Evolutionary conservation across 371 early-diverging fungal genomes (phyloP), one percentile per base, ranked within the genome.

Genomic region (Umbelopsis sp.): DNA sequence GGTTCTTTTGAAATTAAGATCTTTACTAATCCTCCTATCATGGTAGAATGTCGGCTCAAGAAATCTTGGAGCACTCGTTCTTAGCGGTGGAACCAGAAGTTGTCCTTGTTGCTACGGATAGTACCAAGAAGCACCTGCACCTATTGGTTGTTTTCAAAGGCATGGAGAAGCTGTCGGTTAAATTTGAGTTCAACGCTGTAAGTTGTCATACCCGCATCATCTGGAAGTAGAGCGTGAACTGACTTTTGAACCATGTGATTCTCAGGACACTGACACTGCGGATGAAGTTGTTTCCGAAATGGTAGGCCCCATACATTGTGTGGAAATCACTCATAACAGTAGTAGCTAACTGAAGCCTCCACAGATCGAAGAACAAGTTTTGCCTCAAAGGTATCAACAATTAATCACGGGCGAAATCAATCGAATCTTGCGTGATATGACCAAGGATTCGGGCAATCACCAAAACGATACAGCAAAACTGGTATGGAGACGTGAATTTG

Each of bases 271-370:
- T 8, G 97, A 97, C 69, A 96, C 96, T 7, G 94, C 96, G 1
- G 96, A 95, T 67, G 91, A 92, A 70, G 95, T 97, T 9, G 94
- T 94, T 10, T 89, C 87, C 46, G 97, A 97, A 77, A 96, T 97
- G 95, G 92, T 76, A 80, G 29, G 50, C 0, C 35, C 32, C 45
- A 63, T 35, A n/a, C 51, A 24, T 22, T 51, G 41, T 63, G 63
- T 51, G 63, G 18, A 44, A 4, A 35, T 25, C 44, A 4, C 44
- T 11, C 22, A 22, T 51, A 20, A 64, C 22, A 22, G 18, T 62
- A 12, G 22, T 51, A 51, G 22, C 65, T 57, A 51, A 18, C 44
- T 44, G 44, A 62, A 18, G 3, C 3, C 25, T 12, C 22, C 22
- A 37, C 68, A 92, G 92, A 93, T 93, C 70, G 91, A 90, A 53